Conservation (phyloP, 306 rosid species). For the Dalbergia oliveri region DNA sequence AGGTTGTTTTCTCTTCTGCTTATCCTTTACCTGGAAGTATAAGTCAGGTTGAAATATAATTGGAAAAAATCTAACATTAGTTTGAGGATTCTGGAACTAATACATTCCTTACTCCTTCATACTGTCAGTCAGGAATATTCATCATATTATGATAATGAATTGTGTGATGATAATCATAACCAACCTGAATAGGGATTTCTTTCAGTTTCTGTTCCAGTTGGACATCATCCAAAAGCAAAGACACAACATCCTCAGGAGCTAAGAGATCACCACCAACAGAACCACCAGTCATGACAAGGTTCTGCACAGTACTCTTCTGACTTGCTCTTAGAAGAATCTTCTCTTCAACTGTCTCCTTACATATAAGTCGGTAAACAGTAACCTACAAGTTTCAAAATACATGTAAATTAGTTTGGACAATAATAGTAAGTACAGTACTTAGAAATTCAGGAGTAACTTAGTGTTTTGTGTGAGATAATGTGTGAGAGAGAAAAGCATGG, state of each 20-base stretch:
- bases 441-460: conserved; percentile 15
- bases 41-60: conserved; percentile 29
- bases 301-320: conserved; percentile 97
- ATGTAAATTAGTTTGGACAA: conserved; percentile 23
- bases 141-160: conserved; percentile 42
- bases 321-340: conserved; percentile 97
- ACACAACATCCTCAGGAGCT: conserved; percentile 99
- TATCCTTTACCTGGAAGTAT: conserved; percentile 76
- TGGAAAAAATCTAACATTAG: conserved; percentile 20
- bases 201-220: conserved; percentile 92
- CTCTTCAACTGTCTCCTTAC: conserved; percentile 99
- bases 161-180: conserved; percentile 41
- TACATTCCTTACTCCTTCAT: conserved; percentile 8
- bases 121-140: conserved; percentile 15
- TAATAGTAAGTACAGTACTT: conserved; percentile 4
- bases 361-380: conserved; percentile 94
- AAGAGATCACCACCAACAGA: conserved; percentile 95
- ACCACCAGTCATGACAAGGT: conserved; percentile 99
- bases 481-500: conserved; percentile 3
- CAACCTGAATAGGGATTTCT: conserved; percentile 87
- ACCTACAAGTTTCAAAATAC: conserved; percentile 61
- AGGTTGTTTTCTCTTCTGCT: conserved; percentile 76
- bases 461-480: conserved; percentile 36
- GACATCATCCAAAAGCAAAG: conserved; percentile 93
- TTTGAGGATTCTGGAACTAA: conserved; percentile 30